Conservation (phyloP, 805 yeast species). For the Wickerhamiella occidentalis region DNA sequence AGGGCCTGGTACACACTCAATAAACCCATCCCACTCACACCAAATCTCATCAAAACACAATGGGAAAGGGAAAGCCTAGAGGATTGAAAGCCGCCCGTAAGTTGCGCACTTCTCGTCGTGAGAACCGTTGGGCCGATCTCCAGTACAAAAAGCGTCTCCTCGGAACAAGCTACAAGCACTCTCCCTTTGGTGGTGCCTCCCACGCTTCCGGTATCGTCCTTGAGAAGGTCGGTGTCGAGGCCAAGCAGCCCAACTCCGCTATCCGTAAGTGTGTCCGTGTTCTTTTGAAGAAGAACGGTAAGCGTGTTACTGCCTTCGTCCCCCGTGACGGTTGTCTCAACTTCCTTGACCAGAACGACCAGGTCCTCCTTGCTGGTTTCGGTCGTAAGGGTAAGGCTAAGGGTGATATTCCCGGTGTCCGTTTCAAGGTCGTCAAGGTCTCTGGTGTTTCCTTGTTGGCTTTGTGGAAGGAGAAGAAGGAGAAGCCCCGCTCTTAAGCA, state of each 20-base stretch:
- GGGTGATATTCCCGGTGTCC: conserved; percentile 99
- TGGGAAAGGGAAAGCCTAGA: conserved; percentile 99
- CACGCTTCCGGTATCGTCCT: conserved; percentile 99
- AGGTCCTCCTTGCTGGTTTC: conserved; percentile 99
- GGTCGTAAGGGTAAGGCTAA: conserved; percentile 99
- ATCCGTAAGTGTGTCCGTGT: conserved; percentile 99
- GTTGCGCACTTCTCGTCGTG: conserved; percentile 99
- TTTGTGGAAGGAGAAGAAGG: conserved; percentile 99
- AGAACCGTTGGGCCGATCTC: conserved; percentile 99
- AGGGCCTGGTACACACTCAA: background rate
- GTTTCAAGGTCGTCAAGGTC: conserved; percentile 99
- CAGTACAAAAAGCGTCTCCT: conserved; percentile 96
- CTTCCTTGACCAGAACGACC: conserved; percentile 99
- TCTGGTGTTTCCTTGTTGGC: conserved; percentile 99
- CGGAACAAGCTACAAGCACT: conserved; percentile 99
- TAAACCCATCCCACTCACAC: conserved; percentile 1
- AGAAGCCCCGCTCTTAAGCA: conserved; percentile 75
- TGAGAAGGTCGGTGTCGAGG: conserved; percentile 99
- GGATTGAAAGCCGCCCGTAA: conserved; percentile 99
- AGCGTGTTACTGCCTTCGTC: conserved; percentile 99
- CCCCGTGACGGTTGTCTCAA: conserved; percentile 99
- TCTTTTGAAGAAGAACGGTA: conserved; percentile 99
- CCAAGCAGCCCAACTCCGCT: conserved; percentile 99
- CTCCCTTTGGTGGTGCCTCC: conserved; percentile 99
- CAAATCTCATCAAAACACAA: conserved; percentile 34